phyloP scores from a whole-genome alignment of 2,329 filamentous ascomycete species.

The Trichophyton schoenleinii region DNA sequence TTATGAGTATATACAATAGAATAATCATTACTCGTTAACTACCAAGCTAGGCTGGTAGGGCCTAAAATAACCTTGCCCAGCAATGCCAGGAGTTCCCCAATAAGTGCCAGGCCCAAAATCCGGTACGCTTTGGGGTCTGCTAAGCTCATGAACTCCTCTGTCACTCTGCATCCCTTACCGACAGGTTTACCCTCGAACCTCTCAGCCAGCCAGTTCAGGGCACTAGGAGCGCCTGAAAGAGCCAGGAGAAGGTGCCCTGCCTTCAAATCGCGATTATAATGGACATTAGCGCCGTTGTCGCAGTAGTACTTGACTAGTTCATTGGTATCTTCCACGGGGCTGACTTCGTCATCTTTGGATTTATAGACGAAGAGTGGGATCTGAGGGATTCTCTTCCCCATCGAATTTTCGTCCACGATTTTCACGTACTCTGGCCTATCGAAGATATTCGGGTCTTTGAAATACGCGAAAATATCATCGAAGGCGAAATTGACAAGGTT shows the following conservation, averaged over 20 bases:
- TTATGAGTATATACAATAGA: neutral
- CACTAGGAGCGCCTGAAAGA: constrained; percentile 23
- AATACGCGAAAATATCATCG: constrained; percentile 17
- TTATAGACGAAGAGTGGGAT: constrained; percentile 43
- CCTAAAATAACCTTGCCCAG: constrained; percentile 6
- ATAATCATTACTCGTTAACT: neutral
- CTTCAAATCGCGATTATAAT: constrained; percentile 35
- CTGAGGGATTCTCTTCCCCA: constrained; percentile 31
- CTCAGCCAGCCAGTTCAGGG: constrained; percentile 21
- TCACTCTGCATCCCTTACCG: constrained; percentile 4
- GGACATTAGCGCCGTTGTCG: constrained; percentile 28
- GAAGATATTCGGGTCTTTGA: constrained; percentile 15
- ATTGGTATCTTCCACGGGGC: constrained; percentile 34
- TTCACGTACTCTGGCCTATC: constrained; percentile 6
- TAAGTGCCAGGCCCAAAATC: constrained; percentile 5
- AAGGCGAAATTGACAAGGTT: constrained; percentile 14
- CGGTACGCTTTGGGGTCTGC: constrained; percentile 5
- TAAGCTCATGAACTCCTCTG: constrained; percentile 5
- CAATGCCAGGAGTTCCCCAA: constrained; percentile 5
- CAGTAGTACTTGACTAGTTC: constrained; percentile 33
- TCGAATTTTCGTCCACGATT: constrained; percentile 17
- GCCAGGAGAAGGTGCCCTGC: constrained; percentile 31
- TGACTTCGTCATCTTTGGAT: constrained; percentile 37
- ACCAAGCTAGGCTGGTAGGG: neutral
- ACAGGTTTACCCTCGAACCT: constrained; percentile 13